Evolutionary conservation across 2,329 filamentous ascomycete species (phyloP).

Genomic region (Coniella vitis): DNA sequence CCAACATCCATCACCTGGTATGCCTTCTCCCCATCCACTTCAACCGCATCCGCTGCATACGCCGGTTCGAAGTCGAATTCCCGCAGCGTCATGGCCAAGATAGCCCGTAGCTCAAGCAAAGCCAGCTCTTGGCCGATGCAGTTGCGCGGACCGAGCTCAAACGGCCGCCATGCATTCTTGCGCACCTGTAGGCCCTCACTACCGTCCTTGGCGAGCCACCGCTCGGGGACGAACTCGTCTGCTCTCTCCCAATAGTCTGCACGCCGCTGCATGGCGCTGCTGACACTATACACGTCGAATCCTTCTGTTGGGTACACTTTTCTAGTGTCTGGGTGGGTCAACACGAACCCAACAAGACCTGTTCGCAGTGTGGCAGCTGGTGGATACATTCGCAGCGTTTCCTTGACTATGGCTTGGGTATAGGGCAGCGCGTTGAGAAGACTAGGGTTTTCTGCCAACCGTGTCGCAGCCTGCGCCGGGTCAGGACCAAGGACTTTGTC

Average conservation of each 20-base stretch:
- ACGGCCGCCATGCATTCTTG: constrained; percentile 27
- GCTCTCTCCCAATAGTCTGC: constrained; percentile 31
- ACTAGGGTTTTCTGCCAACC: constrained; percentile 32
- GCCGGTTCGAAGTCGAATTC: constrained; percentile 13
- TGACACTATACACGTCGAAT: constrained; percentile 19
- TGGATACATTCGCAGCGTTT: constrained; percentile 45
- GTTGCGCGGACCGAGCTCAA: constrained; percentile 30
- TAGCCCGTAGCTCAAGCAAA: constrained; percentile 27
- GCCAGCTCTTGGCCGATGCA: constrained; percentile 33
- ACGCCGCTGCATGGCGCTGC: constrained; percentile 24
- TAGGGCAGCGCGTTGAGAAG: constrained; percentile 44
- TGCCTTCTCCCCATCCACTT: constrained; percentile 7
- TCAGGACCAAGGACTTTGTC: constrained; percentile 22
- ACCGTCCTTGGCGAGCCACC: constrained; percentile 28
- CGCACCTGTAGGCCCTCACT: constrained; percentile 21
- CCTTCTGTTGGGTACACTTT: constrained; percentile 30
- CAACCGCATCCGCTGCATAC: constrained; percentile 7
- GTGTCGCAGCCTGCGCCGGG: constrained; percentile 26
- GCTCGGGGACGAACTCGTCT: constrained; percentile 34
- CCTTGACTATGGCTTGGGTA: constrained; percentile 47
- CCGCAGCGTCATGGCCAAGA: constrained; percentile 17
- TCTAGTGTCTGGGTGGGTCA: constrained; percentile 29
- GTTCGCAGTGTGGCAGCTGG: constrained; percentile 35
- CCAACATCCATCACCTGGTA: constrained; percentile 3
- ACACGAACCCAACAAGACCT: constrained; percentile 24